A percentile compares a stretch with the other conserved stretches of the same genome.
phyloP scores from a whole-genome alignment of 257 asterid genomes.

The Solanum chiquidenum region DNA sequence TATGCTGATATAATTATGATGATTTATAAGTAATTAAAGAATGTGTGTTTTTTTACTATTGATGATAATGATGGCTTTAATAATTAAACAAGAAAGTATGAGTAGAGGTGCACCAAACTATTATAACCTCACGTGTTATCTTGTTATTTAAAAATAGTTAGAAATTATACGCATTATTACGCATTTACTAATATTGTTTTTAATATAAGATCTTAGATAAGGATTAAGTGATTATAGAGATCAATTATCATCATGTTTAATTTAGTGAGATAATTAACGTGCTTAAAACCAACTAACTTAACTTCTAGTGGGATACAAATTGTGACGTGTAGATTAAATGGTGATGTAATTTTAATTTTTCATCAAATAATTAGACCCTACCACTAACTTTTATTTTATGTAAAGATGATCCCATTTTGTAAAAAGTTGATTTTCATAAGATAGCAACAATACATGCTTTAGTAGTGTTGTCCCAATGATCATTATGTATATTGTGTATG shows the following conservation, averaged over 20 bases:
- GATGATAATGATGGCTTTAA: neutral
- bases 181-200: neutral
- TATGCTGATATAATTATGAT: neutral
- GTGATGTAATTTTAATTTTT: neutral
- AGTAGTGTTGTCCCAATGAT: neutral
- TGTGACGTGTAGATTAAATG: neutral
- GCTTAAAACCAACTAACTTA: slow-evolving; percentile 17
- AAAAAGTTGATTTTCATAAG: slow-evolving; percentile 13
- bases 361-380: slow-evolving; percentile 6
- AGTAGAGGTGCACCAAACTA: neutral
- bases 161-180: neutral
- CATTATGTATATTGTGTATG: neutral
- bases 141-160: neutral
- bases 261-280: slow-evolving; percentile 4
- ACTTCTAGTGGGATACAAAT: neutral
- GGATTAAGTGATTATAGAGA: neutral
- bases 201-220: neutral
- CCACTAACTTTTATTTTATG: slow-evolving; percentile 10
- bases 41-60: neutral
- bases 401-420: slow-evolving; percentile 13
- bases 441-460: slow-evolving; percentile 6
- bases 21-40: neutral
- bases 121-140: neutral
- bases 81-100: neutral
- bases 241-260: slow-evolving; percentile 11